phyloP scores from a whole-genome alignment of 495 filamentous ascomycete genomes.

The Trichoderma orchidacearum region DNA sequence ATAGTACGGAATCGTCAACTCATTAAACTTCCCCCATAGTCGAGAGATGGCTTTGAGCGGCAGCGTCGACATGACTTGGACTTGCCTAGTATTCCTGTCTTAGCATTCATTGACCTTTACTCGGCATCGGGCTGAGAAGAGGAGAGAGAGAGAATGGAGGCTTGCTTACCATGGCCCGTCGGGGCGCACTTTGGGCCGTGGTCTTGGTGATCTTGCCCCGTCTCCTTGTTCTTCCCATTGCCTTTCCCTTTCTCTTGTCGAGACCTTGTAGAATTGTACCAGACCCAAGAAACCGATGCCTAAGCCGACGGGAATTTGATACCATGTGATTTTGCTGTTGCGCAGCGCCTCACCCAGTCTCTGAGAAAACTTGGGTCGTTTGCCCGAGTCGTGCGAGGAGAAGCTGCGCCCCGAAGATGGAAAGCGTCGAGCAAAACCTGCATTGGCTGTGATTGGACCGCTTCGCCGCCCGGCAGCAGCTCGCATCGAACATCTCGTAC shows the following conservation, averaged over 20 bases:
- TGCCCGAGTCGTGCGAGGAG: constrained; percentile 19
- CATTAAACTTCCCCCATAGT: constrained; percentile 92
- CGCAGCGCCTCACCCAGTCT: constrained; percentile 29
- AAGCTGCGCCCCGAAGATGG: constrained; percentile 8
- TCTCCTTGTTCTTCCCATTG: constrained; percentile 37
- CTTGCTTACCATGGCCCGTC: constrained; percentile 69
- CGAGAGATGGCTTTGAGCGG: constrained; percentile 89
- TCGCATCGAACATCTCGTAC: background rate
- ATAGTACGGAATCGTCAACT: constrained; percentile 78
- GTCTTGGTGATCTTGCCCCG: constrained; percentile 35
- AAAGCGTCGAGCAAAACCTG: constrained; percentile 2
- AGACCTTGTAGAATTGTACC: constrained; percentile 69
- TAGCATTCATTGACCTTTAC: constrained; percentile 2
- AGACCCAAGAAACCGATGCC: constrained; percentile 80
- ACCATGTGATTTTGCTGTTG: constrained; percentile 78
- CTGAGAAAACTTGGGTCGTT: constrained; percentile 24
- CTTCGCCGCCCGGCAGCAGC: constrained; percentile 4
- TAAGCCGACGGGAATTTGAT: constrained; percentile 84
- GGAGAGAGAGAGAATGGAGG: background rate
- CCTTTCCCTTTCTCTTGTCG: constrained; percentile 40
- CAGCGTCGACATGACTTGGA: constrained; percentile 91
- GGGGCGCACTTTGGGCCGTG: constrained; percentile 57
- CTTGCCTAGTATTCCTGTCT: constrained; percentile 43
- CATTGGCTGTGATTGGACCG: background rate
- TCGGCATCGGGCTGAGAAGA: background rate